These are phyloP conservation scores for Lasiodiplodia theobromae DNA, from an alignment of 2,329 filamentous ascomycete genomes.

Conservation along the genomic window DNA sequence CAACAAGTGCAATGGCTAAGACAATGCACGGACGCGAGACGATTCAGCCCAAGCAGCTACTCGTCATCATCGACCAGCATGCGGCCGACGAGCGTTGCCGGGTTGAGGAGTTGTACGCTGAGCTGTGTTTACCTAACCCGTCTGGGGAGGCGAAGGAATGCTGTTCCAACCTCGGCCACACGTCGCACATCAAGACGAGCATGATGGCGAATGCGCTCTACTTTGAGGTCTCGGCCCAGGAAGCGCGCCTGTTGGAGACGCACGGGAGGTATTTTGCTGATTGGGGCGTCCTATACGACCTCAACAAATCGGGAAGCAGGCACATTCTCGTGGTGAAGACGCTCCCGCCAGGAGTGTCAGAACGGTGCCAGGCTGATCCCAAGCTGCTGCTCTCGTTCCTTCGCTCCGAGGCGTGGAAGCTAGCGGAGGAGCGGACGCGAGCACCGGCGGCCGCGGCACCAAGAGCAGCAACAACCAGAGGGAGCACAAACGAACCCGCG, in stretches of 20 bases:
- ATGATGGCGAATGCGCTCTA: conserved; percentile 60
- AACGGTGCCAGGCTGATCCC: conserved; percentile 77
- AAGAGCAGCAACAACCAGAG: neutral
- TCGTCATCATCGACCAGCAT: conserved; percentile 90
- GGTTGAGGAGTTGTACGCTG: conserved; percentile 74
- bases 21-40: neutral
- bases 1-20: conserved; percentile 30
- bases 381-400: conserved; percentile 76
- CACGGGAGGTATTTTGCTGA: conserved; percentile 65
- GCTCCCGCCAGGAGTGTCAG: conserved; percentile 75
- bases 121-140: conserved; percentile 53
- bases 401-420: conserved; percentile 75
- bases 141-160: conserved; percentile 32
- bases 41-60: conserved; percentile 42
- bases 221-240: conserved; percentile 70
- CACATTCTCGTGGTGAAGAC: conserved; percentile 57
- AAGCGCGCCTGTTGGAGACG: conserved; percentile 64
- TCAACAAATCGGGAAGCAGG: conserved; percentile 38
- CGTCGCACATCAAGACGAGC: conserved; percentile 40
- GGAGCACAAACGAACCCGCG: conserved; percentile 7
- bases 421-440: conserved; percentile 53
- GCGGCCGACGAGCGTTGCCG: conserved; percentile 89
- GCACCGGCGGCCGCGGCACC: conserved; percentile 32
- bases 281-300: conserved; percentile 79
- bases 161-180: conserved; percentile 43